phyloP scores from a whole-genome alignment of 495 filamentous ascomycete species.

The Penicillium samsonianum region DNA sequence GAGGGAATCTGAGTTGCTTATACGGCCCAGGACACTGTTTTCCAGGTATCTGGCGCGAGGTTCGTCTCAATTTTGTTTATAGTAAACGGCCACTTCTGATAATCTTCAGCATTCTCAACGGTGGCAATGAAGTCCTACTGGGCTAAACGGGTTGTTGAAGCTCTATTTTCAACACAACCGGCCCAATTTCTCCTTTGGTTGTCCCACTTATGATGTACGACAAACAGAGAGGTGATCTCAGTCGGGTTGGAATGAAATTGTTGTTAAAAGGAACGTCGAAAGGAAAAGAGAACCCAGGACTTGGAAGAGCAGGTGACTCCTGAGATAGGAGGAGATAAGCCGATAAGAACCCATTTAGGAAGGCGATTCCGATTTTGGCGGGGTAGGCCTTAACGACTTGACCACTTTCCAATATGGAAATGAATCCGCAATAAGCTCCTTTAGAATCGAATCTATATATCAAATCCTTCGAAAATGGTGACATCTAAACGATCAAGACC shows the following conservation, averaged over 20 bases:
- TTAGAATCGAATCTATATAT: not conserved
- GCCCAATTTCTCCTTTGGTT: slow-evolving; percentile 28
- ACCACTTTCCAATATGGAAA: not conserved
- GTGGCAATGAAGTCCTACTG: not conserved
- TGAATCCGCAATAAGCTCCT: not conserved
- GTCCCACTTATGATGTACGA: slow-evolving; percentile 71
- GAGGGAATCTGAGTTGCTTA: not conserved
- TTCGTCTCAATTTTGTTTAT: not conserved
- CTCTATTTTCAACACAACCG: slow-evolving; percentile 42
- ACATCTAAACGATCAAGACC: slow-evolving; percentile 24
- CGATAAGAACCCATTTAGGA: slow-evolving; percentile 6
- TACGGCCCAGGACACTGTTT: not conserved
- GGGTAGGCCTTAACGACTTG: not conserved
- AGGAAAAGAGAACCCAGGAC: not conserved
- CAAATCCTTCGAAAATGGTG: slow-evolving; percentile 16
- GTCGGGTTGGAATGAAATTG: slow-evolving; percentile 34
- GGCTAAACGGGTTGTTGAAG: slow-evolving; percentile 54
- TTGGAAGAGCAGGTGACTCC: slow-evolving; percentile 47
- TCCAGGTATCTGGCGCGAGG: not conserved
- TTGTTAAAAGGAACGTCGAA: not conserved
- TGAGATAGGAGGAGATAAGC: slow-evolving; percentile 13
- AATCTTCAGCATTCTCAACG: not conserved
- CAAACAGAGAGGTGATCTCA: slow-evolving; percentile 62
- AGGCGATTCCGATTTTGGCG: slow-evolving; percentile 6
- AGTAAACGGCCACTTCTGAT: not conserved